Percentiles rank a stretch among this genome's conserved stretches.
These are phyloP conservation scores for Vararia minispora DNA, from an alignment of 768 basidiomycete genomes.

Conservation along the genomic window DNA sequence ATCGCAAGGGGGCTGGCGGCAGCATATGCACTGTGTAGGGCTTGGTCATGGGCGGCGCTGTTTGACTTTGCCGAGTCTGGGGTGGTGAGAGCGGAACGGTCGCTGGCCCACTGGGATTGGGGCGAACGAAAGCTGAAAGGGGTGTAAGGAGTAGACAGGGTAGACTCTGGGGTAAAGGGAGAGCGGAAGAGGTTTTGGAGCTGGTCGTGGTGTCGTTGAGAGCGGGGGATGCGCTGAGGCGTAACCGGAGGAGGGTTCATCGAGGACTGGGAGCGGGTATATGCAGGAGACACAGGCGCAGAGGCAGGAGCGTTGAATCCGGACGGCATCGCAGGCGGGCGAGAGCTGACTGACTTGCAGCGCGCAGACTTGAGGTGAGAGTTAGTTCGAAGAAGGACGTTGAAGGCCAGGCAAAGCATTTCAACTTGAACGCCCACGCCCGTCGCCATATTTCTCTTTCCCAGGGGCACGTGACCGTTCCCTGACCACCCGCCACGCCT, in stretches of 20 bases:
- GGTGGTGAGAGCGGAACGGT: constrained; percentile 43
- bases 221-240: constrained; percentile 47
- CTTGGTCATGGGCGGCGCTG: too few species aligned
- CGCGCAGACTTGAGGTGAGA: too few species aligned
- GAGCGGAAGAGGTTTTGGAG: constrained; percentile 30
- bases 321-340: constrained; percentile 8
- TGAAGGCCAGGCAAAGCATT: too few species aligned
- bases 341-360: too few species aligned
- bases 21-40: too few species aligned
- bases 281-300: constrained; percentile 33
- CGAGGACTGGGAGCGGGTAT: constrained; percentile 23
- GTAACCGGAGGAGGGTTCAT: constrained; percentile 38
- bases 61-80: constrained; percentile 47
- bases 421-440: too few species aligned
- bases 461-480: too few species aligned
- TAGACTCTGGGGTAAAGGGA: constrained; percentile 48
- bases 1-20: not conserved
- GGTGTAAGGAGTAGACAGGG: constrained; percentile 47
- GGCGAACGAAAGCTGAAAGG: constrained; percentile 63
- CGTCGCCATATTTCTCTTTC: too few species aligned
- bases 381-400: too few species aligned
- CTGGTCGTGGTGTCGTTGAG: constrained; percentile 27
- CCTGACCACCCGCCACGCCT: too few species aligned
- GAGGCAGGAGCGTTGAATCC: too few species aligned
- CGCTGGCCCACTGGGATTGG: constrained; percentile 33